Evolutionary conservation across 2,329 filamentous ascomycete species (phyloP).

Genomic region (Pseudogymnoascus sp.): DNA sequence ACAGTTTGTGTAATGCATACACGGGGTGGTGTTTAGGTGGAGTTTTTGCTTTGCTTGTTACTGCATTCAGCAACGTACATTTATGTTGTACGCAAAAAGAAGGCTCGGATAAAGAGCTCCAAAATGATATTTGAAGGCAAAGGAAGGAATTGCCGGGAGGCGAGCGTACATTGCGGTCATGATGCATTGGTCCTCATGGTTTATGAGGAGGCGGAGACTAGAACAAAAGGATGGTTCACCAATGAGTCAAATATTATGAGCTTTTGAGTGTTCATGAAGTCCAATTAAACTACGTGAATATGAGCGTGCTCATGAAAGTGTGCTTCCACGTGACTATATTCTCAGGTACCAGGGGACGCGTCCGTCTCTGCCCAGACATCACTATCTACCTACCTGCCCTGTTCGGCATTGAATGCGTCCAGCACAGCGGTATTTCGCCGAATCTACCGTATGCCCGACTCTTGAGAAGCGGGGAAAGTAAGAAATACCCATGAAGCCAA

Average conservation of each 20-base stretch:
- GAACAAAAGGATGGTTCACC: conserved; percentile 5
- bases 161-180: not conserved
- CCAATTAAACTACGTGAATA: not conserved
- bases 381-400: not conserved
- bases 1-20: conserved; percentile 5
- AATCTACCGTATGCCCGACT: not conserved
- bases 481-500: conserved; percentile 1
- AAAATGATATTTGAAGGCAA: conserved; percentile 1
- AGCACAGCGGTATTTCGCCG: not conserved
- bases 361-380: not conserved
- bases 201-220: not conserved
- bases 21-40: conserved; percentile 26
- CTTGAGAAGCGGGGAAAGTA: not conserved
- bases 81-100: conserved; percentile 6
- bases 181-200: conserved; percentile 8
- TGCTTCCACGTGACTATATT: not conserved
- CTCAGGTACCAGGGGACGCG: not conserved
- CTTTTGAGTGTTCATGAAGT: not conserved
- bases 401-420: not conserved
- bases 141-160: not conserved
- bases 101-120: not conserved
- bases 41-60: conserved; percentile 10
- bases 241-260: not conserved
- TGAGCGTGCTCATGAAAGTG: not conserved
- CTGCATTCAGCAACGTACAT: not conserved